A percentile compares a stretch with the other conserved stretches of the same genome.
Evolutionary conservation across 2,329 filamentous ascomycete species (phyloP).

Genomic region (Fusarium sp.): DNA sequence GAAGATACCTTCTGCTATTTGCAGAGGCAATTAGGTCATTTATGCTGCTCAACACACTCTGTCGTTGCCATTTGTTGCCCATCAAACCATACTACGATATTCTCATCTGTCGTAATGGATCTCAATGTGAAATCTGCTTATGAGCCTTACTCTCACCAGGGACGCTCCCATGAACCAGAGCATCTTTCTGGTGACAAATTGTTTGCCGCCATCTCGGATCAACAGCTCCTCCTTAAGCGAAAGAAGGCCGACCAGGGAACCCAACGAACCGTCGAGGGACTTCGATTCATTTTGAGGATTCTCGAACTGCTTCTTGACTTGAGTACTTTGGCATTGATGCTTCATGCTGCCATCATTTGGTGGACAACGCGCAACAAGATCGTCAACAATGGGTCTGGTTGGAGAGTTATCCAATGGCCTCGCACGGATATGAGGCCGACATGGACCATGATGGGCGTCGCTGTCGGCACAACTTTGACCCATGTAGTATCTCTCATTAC

Average conservation of each 20-base stretch:
- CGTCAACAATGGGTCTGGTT: background rate
- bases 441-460: background rate
- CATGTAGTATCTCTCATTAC: background rate
- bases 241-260: background rate
- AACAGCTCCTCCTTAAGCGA: background rate
- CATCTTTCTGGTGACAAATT: background rate
- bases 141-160: background rate
- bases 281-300: background rate
- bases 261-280: background rate
- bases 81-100: background rate
- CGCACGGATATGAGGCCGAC: background rate
- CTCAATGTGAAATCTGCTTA: background rate
- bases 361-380: background rate
- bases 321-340: background rate
- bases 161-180: background rate
- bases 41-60: no score
- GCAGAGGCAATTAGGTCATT: no score
- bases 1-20: no score
- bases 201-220: background rate
- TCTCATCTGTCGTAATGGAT: background rate
- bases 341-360: background rate
- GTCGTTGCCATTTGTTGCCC: background rate
- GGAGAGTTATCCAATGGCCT: background rate
- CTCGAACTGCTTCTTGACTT: background rate
- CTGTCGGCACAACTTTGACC: background rate